Conservation (phyloP, 176 grass and related monocot species). For the Oryza glumipatula region DNA sequence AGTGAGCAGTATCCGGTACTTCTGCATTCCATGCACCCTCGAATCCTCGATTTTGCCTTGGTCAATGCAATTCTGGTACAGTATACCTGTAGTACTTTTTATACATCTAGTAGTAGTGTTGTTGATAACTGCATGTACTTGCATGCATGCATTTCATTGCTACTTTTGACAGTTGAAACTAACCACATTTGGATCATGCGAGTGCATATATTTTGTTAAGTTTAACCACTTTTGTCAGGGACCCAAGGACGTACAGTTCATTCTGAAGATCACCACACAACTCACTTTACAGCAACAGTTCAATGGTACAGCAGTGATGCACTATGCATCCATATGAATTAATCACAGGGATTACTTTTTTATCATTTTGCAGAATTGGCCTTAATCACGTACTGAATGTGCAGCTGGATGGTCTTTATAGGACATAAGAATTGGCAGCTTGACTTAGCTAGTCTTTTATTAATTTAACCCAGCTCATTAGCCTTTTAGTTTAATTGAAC, state of each 20-base stretch:
- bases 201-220: neutral
- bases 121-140: neutral
- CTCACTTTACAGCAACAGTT: neutral
- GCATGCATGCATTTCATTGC: neutral
- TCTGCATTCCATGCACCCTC: neutral
- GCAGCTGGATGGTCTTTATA: neutral
- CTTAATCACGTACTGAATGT: neutral
- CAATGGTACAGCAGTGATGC: neutral
- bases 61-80: slow-evolving; percentile 41
- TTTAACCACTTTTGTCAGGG: neutral
- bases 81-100: neutral
- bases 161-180: neutral
- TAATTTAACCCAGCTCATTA: neutral
- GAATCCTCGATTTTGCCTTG: slow-evolving; percentile 40
- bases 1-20: slow-evolving; percentile 18
- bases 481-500: neutral
- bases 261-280: neutral
- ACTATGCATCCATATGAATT: neutral
- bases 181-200: neutral
- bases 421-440: neutral
- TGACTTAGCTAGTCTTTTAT: neutral
- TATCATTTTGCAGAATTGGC: neutral
- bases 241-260: slow-evolving; percentile 13
- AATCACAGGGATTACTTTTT: neutral
- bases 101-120: neutral